Base-by-base conservation (phyloP, 345 rosid species). In the Sonneratia alba region DNA sequence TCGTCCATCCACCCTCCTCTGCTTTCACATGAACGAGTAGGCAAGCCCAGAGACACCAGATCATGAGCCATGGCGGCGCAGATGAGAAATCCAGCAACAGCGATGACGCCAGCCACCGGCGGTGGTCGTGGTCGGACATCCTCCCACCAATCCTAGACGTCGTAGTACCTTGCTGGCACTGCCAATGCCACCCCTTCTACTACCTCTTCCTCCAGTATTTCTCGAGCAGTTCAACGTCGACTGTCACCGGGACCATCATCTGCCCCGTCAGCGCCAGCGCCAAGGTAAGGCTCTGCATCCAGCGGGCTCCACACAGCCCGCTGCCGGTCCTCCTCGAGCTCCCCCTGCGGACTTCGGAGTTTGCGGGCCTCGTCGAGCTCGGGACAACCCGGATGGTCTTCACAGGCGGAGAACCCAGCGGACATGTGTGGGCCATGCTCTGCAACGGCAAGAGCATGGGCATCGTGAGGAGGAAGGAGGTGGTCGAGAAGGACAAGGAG, bases 401-500 rank as follows among this genome's bases (percentile, higher is more conserved):
- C 61, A 47, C 70, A 13, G 55, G 75, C 61, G n/a, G 1, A 1
- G 59, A 32, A 24, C 18, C 66, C 62, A 68, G 61, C 37, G 48
- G 47, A 22, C 18, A 66, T 2, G 42, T 18, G 37, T 78, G 77
- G 81, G 42, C 59, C 22, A 78, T 72, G 53, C 2, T 75, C 22
- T 71, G 77, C 73, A 81, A 78, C 38, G 75, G 77, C 2, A 59
- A 37, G 67, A 71, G 72, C 51, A 62, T 78, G 43, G 81, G 77
- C 48, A 64, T 73, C 21, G 79, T 73, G 2, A 55, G 2, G 2
- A 73, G 56, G 42, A 67, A 72, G 74, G 24, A 27, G 24, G 75
- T 51, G 53, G 32, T 19, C 3, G 68, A 73, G n/a, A 11, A 51
- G 43, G 83, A 81, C 37, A 66, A 65, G 21, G 37, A 4, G 68